These are phyloP conservation scores for Nitzschia palea DNA, from an alignment of 108 stramenopile genomes.

Conservation along the genomic window DNA sequence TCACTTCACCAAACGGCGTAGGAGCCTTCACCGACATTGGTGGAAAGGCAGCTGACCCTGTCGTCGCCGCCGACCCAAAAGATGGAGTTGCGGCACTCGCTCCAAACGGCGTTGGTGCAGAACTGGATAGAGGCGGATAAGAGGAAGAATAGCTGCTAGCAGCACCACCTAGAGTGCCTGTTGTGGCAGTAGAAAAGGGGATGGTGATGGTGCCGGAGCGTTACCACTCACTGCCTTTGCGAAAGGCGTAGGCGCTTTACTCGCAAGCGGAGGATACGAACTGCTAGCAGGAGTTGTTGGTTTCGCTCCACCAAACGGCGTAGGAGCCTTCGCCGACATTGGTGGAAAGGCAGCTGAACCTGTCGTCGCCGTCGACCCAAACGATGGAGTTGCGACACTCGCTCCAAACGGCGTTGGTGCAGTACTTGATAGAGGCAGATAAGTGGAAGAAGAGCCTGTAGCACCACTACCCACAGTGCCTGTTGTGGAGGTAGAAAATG, in stretches of 20 bases:
- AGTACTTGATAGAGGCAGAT: slow-evolving; percentile 49
- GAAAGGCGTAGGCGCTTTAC: slow-evolving; percentile 11
- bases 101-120: slow-evolving; percentile 42
- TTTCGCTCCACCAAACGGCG: slow-evolving; percentile 22
- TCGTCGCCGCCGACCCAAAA: neutral
- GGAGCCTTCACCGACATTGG: slow-evolving; percentile 57
- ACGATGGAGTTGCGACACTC: too few relatives aligned
- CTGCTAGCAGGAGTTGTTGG: slow-evolving; percentile 23
- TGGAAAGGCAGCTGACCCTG: slow-evolving; percentile 35
- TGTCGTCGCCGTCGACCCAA: neutral
- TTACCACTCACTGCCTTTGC: too few relatives aligned
- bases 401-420: slow-evolving; percentile 45
- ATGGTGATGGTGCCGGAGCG: too few relatives aligned
- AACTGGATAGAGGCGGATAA: slow-evolving; percentile 55
- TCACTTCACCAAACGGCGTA: slow-evolving; percentile 32
- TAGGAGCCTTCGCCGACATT: slow-evolving; percentile 47
- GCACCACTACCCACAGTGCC: too few relatives aligned
- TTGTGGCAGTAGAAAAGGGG: too few relatives aligned
- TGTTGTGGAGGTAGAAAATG: too few relatives aligned
- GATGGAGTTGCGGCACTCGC: too few relatives aligned
- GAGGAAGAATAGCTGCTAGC: too few relatives aligned
- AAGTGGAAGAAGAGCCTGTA: too few relatives aligned
- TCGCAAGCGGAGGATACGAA: slow-evolving; percentile 6
- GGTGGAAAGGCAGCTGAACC: slow-evolving; percentile 36
- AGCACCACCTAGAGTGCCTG: too few relatives aligned